These are phyloP conservation scores for Termitomyces sp. DNA, from an alignment of 1,284 basidiomycete genomes.

Conservation along the genomic window DNA sequence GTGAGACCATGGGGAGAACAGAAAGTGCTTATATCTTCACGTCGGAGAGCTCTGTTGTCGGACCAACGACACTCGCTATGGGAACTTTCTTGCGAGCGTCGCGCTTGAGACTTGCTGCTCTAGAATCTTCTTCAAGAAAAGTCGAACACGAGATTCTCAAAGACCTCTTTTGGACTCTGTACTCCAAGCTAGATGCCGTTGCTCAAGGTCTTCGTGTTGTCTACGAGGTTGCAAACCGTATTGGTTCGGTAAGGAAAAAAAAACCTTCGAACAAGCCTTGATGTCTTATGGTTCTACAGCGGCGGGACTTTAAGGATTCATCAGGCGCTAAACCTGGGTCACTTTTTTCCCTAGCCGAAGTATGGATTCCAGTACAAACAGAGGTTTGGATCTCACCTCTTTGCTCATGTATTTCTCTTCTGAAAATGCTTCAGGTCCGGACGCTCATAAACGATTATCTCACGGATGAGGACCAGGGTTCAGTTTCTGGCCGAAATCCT, in stretches of 20 bases:
- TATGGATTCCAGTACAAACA: conserved; percentile 89
- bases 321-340: conserved; percentile 68
- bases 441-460: conserved; percentile 89
- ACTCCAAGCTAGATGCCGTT: conserved; percentile 95
- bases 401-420: background rate
- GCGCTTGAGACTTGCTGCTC: conserved; percentile 63
- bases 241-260: conserved; percentile 67
- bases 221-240: conserved; percentile 86
- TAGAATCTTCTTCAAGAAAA: conserved; percentile 73
- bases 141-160: conserved; percentile 80
- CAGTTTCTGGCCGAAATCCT: conserved; percentile 75
- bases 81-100: conserved; percentile 39
- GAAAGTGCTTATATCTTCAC: conserved; percentile 52
- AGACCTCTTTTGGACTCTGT: conserved; percentile 97
- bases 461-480: conserved; percentile 80
- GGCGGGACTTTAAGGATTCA: conserved; percentile 83
- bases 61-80: conserved; percentile 21
- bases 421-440: conserved; percentile 56
- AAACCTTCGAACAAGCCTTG: background rate
- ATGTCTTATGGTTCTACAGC: conserved; percentile 37
- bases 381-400: conserved; percentile 53
- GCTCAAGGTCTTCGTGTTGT: conserved; percentile 88
- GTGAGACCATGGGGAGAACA: conserved; percentile 31
- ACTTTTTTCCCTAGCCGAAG: conserved; percentile 79
- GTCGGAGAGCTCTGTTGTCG: conserved; percentile 27